These are phyloP conservation scores for Pyrenochaeta sp. DNA, from an alignment of 2,329 filamentous ascomycete species.

Conservation along the genomic window DNA sequence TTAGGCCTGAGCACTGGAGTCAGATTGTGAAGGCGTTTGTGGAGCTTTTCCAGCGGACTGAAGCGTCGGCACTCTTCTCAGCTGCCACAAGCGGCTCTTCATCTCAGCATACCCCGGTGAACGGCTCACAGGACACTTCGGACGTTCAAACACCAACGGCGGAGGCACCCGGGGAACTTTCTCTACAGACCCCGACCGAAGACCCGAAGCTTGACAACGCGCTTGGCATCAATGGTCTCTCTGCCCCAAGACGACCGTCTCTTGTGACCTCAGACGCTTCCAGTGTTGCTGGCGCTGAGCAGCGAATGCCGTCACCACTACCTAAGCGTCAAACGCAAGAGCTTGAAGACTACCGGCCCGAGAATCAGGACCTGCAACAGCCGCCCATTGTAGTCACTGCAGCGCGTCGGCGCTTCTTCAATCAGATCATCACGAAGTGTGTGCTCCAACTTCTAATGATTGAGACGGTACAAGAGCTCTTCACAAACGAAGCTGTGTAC, in stretches of 20 bases:
- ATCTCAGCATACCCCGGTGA: conserved; percentile 57
- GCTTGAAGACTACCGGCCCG: conserved; percentile 88
- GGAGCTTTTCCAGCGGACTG: conserved; percentile 92
- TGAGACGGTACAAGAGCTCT: conserved; percentile 97
- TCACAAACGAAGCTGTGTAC: conserved; percentile 96
- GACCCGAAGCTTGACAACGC: conserved; percentile 47
- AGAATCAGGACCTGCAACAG: conserved; percentile 72
- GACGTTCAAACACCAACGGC: conserved; percentile 53
- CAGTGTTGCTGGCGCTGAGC: conserved; percentile 25
- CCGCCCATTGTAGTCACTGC: conserved; percentile 92
- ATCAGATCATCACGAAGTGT: conserved; percentile 98
- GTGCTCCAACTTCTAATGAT: conserved; percentile 99
- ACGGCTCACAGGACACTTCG: conserved; percentile 54
- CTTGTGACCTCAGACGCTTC: conserved; percentile 41
- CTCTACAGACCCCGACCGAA: conserved; percentile 44
- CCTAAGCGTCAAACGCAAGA: conserved; percentile 51
- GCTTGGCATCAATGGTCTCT: conserved; percentile 55
- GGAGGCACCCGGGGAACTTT: conserved; percentile 46
- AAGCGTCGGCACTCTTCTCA: conserved; percentile 93
- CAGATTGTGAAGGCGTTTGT: conserved; percentile 97
- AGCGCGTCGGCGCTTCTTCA: conserved; percentile 93
- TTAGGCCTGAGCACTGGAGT: conserved; percentile 85
- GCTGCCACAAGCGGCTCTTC: conserved; percentile 66
- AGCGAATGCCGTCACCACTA: conserved; percentile 43
- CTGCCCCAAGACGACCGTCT: conserved; percentile 36